Percentiles rank a stretch among this genome's conserved stretches.
Evolutionary conservation across 768 basidiomycete species (phyloP).

Genomic region (Tulasnella sp.): DNA sequence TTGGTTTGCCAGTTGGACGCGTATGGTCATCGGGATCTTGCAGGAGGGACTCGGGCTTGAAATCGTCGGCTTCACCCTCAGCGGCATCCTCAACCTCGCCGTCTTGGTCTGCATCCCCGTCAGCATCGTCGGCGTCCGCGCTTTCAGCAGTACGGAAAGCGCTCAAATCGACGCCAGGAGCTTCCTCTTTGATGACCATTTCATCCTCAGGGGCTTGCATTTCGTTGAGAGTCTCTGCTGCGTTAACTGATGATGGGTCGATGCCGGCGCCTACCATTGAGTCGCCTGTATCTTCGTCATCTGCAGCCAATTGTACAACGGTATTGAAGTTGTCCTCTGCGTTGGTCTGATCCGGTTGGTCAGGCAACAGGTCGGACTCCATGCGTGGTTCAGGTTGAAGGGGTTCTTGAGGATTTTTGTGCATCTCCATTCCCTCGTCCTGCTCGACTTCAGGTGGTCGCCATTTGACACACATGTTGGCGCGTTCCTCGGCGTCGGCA

Average conservation of each 20-base stretch:
- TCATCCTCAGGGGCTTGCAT: conserved; percentile 19
- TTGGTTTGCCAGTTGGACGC: no score
- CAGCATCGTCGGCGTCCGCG: conserved; percentile 16
- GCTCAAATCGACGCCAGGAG: conserved; percentile 11
- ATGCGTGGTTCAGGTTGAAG: conserved; percentile 2
- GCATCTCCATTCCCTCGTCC: background rate
- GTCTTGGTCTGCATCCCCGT: conserved; percentile 18
- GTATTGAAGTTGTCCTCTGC: no score
- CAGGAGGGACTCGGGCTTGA: background rate
- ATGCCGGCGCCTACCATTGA: background rate
- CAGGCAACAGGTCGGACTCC: background rate
- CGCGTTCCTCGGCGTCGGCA: conserved; percentile 51
- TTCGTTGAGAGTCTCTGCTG: conserved; percentile 1
- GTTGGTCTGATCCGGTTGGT: background rate
- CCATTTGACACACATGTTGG: conserved; percentile 38
- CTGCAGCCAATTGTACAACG: background rate
- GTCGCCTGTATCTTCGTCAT: conserved; percentile 1
- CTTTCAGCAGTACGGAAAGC: conserved; percentile 12
- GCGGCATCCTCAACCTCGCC: conserved; percentile 19
- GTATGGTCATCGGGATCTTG: conserved; percentile 1
- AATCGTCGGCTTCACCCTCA: conserved; percentile 13
- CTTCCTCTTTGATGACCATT: conserved; percentile 13
- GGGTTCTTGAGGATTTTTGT: background rate
- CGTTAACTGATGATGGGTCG: background rate
- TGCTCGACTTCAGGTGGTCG: conserved; percentile 16